phyloP scores from a whole-genome alignment of 2,329 filamentous ascomycete species.

The Phyllosticta capitalensis region DNA sequence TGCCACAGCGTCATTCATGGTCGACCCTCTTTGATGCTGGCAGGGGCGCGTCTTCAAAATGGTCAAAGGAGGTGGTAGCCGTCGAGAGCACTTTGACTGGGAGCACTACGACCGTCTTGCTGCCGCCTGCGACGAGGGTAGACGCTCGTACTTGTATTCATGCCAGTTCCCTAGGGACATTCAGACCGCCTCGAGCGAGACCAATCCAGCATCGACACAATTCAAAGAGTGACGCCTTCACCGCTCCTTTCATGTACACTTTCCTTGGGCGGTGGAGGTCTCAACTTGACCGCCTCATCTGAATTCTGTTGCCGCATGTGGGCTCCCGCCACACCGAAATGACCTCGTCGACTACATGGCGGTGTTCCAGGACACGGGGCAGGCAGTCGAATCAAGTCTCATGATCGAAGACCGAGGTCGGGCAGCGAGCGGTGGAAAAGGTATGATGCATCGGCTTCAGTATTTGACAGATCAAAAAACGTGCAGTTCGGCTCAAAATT shows the following conservation, averaged over 20 bases:
- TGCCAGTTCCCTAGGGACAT: conserved; percentile 6
- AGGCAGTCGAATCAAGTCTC: neutral
- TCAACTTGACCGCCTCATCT: neutral
- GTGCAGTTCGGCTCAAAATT: neutral
- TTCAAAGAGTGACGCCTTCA: neutral
- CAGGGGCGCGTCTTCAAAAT: neutral
- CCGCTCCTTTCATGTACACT: neutral
- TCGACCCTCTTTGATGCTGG: neutral
- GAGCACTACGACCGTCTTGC: neutral
- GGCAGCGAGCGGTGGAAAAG: neutral
- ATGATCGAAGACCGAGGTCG: neutral
- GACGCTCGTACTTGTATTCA: conserved; percentile 10
- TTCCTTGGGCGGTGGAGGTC: neutral
- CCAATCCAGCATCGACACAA: neutral
- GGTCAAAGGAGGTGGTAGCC: neutral
- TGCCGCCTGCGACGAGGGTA: conserved; percentile 1
- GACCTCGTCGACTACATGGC: neutral
- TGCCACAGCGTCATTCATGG: neutral
- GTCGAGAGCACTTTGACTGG: neutral
- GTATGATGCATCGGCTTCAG: no score
- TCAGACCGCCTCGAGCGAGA: neutral
- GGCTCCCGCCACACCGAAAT: neutral
- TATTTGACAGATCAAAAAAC: neutral
- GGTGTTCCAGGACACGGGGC: neutral
- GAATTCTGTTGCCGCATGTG: neutral